A percentile compares a stretch with the other conserved stretches of the same genome.
These are phyloP conservation scores for Leccinum disarticulatum DNA, from an alignment of 768 basidiomycete genomes.

Conservation along the genomic window DNA sequence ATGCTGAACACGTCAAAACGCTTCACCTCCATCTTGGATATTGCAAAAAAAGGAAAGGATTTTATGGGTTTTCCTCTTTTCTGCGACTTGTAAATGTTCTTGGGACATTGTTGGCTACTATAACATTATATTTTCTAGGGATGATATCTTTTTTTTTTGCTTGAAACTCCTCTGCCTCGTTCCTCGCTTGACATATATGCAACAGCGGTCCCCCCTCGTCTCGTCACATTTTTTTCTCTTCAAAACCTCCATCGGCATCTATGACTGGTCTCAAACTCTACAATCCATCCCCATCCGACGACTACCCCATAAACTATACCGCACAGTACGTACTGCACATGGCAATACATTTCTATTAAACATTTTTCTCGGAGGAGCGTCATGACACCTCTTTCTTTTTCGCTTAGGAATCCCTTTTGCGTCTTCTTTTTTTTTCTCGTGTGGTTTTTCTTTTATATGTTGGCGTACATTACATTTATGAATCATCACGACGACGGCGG, in stretches of 20 bases:
- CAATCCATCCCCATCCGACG: neutral
- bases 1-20: neutral
- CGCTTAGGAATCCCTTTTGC: neutral
- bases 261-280: constrained; percentile 20
- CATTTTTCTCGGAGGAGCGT: constrained; percentile 12
- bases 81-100: constrained; percentile 31
- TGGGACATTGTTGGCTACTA: constrained; percentile 36
- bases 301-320: constrained; percentile 19
- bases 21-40: constrained; percentile 21
- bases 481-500: neutral
- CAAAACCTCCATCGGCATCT: constrained; percentile 23
- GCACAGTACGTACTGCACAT: constrained; percentile 32
- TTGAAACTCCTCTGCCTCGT: constrained; percentile 16
- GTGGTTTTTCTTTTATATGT: too few relatives aligned
- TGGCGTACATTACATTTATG: neutral
- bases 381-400: neutral
- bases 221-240: neutral
- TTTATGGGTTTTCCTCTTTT: constrained; percentile 9
- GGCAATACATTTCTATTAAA: constrained; percentile 29
- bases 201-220: neutral
- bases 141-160: constrained; percentile 28
- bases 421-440: constrained; percentile 5
- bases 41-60: constrained; percentile 10
- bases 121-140: constrained; percentile 37
- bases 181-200: constrained; percentile 7